phyloP scores from a whole-genome alignment of 148 eudicot species.

The Limonium bicolor region DNA sequence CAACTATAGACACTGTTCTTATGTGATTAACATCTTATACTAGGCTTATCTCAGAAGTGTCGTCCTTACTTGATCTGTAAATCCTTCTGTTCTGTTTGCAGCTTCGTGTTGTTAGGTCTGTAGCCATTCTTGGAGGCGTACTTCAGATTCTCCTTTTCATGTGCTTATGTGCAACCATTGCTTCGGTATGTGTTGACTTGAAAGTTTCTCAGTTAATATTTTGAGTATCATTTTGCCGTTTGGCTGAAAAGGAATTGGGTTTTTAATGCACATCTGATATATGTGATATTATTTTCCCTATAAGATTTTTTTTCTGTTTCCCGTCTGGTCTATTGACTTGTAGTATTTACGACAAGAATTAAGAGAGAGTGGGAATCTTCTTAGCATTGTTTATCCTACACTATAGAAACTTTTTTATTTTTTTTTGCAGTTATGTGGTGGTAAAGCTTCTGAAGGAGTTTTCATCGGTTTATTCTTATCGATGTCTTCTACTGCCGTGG shows the following conservation, averaged over 20 bases:
- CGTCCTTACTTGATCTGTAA: background rate
- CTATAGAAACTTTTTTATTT: constrained; percentile 6
- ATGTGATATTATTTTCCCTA: no score
- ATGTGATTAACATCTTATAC: no score
- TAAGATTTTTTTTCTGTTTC: no score
- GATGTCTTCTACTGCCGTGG: constrained; percentile 97
- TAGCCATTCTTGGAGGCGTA: constrained; percentile 87
- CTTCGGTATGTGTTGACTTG: constrained; percentile 47
- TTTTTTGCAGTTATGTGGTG: constrained; percentile 76
- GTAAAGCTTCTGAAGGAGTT: constrained; percentile 71
- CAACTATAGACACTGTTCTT: background rate
- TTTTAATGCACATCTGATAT: no score
- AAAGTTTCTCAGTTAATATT: background rate
- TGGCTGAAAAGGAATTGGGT: no score
- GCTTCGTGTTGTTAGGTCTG: constrained; percentile 96
- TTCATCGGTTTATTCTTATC: constrained; percentile 81
- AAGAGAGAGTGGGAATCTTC: no score
- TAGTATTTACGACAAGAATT: no score
- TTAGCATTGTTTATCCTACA: background rate
- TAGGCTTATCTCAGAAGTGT: no score
- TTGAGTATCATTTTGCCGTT: constrained; percentile 5
- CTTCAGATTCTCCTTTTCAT: constrained; percentile 82
- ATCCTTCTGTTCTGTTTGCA: constrained; percentile 17
- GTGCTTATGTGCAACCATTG: constrained; percentile 81
- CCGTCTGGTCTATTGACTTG: no score